Conservation (phyloP, 106 monocot genomes). For the Platanthera zijinensis region DNA sequence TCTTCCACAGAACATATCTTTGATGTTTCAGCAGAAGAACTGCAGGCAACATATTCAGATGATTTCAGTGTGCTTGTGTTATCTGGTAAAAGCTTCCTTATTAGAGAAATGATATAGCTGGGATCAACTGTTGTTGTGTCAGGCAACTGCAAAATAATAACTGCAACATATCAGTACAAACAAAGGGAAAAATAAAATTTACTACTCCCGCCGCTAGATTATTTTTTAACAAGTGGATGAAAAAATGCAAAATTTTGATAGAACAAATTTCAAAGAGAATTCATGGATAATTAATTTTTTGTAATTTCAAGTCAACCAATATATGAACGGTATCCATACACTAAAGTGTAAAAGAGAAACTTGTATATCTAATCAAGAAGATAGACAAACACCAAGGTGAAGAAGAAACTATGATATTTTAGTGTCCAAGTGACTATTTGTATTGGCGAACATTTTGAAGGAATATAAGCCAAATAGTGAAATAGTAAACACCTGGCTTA, state of each 20-base stretch:
- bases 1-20: not conserved
- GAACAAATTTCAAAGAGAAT: not conserved
- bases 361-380: not conserved
- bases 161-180: slow-evolving; percentile 4
- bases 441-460: not conserved
- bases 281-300: not conserved
- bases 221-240: too few relatives aligned
- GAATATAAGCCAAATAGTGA: not conserved
- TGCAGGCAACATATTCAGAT: slow-evolving; percentile 3
- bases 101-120: slow-evolving; percentile 88
- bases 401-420: not conserved
- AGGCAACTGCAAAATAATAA: slow-evolving; percentile 27
- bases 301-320: not conserved
- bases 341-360: not conserved
- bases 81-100: slow-evolving; percentile 63
- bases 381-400: not conserved
- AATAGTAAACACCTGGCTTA: not conserved
- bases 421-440: not conserved
- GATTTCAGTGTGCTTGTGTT: slow-evolving; percentile 17
- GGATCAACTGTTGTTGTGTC: slow-evolving; percentile 85
- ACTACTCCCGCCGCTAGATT: not conserved
- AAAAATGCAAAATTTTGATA: not conserved
- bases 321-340: not conserved
- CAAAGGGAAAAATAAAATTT: not conserved
- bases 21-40: slow-evolving; percentile 7